phyloP scores from a whole-genome alignment of 768 basidiomycete species.

The Basidioascus undulatus region DNA sequence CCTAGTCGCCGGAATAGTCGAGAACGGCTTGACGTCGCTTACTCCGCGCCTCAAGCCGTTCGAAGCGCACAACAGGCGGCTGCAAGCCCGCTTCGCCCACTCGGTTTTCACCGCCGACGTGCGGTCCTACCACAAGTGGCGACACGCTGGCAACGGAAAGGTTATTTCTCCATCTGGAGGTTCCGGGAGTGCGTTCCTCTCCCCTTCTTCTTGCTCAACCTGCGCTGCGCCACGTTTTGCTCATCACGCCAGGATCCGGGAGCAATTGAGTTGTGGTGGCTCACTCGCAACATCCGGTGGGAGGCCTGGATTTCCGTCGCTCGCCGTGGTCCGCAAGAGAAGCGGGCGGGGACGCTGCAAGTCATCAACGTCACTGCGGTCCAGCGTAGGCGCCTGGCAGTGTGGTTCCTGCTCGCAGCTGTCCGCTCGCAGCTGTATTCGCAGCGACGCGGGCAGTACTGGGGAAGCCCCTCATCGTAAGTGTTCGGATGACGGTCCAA shows the following conservation, averaged over 20 bases:
- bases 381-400: too few relatives aligned
- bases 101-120: not conserved
- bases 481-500: too few relatives aligned
- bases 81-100: not conserved
- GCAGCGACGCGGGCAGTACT: too few relatives aligned
- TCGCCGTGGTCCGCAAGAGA: too few relatives aligned
- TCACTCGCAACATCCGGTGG: constrained; percentile 4
- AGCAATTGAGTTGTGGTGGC: constrained; percentile 6
- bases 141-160: not conserved
- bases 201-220: not conserved
- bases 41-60: constrained; percentile 2
- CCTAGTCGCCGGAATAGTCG: constrained; percentile 3
- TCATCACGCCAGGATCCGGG: not conserved
- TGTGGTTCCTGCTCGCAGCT: too few relatives aligned
- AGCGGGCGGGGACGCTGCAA: too few relatives aligned
- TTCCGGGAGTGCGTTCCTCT: constrained; percentile 2
- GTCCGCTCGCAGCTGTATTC: too few relatives aligned
- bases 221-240: too few relatives aligned
- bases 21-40: constrained; percentile 4
- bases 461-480: too few relatives aligned
- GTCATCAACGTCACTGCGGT: too few relatives aligned
- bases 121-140: constrained; percentile 4
- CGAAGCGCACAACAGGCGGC: constrained; percentile 2
- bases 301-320: too few relatives aligned
- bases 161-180: constrained; percentile 6